Evolutionary conservation across 108 stramenopile genomes (phyloP).

Genomic region (Cyclostephanos invisitatus): DNA sequence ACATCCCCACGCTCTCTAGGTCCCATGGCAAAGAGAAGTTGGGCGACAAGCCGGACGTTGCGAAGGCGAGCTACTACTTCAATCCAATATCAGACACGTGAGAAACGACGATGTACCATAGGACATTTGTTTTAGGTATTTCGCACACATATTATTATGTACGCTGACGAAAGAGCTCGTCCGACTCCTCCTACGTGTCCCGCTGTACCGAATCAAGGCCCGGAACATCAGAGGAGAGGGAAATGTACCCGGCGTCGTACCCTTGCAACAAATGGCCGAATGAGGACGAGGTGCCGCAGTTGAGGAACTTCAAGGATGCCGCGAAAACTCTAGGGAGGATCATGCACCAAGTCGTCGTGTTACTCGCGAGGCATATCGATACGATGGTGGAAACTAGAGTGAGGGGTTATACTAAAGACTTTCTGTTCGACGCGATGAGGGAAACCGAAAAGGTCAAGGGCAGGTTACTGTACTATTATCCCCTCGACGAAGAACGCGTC

Average conservation of each 20-base stretch:
- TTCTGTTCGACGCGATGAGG: constrained; percentile 61
- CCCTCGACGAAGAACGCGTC: constrained; percentile 50
- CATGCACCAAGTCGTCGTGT: constrained; percentile 73
- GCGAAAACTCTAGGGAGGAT: constrained; percentile 71
- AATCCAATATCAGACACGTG: constrained; percentile 35
- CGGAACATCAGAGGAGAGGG: constrained; percentile 74
- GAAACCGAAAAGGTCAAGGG: constrained; percentile 90
- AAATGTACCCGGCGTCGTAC: constrained; percentile 78
- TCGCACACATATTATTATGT: background rate
- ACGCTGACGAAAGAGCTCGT: background rate
- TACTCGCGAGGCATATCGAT: constrained; percentile 76
- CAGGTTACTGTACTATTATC: constrained; percentile 90
- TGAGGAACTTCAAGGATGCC: constrained; percentile 55
- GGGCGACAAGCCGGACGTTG: constrained; percentile 79
- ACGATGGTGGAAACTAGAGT: constrained; percentile 39
- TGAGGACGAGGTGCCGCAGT: constrained; percentile 54
- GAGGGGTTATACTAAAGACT: constrained; percentile 34
- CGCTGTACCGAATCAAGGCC: constrained; percentile 42
- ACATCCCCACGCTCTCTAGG: background rate
- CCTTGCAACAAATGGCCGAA: constrained; percentile 89
- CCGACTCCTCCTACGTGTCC: background rate
- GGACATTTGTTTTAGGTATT: background rate
- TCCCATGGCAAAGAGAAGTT: constrained; percentile 91
- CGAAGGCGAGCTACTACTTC: constrained; percentile 91
- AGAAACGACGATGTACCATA: background rate